phyloP scores from a whole-genome alignment of 768 basidiomycete species.

The Crepidotus variabilis region DNA sequence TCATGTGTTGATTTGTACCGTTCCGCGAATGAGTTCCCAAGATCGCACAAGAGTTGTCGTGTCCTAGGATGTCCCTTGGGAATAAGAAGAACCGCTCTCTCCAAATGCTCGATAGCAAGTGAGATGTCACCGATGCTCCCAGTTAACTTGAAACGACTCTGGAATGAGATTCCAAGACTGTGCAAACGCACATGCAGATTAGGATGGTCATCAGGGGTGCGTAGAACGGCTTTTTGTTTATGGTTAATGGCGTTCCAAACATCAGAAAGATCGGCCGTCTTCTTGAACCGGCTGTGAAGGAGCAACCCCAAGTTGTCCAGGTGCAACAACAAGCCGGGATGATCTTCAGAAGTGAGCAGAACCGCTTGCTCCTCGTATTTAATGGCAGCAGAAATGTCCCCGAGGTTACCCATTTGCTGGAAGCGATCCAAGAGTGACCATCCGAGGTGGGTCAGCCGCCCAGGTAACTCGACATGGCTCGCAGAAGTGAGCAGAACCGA shows the following conservation, averaged over 20 bases:
- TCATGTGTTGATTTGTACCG: slow-evolving; percentile 18
- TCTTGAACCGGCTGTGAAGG: slow-evolving; percentile 12
- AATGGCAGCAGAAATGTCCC: background rate
- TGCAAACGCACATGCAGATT: slow-evolving; percentile 1
- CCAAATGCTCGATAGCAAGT: slow-evolving; percentile 1
- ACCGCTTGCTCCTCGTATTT: slow-evolving; percentile 8
- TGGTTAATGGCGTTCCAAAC: slow-evolving; percentile 11
- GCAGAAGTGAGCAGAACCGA: slow-evolving; percentile 3
- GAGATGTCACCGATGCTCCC: slow-evolving; percentile 19
- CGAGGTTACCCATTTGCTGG: background rate
- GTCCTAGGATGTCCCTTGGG: slow-evolving; percentile 5
- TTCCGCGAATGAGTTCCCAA: slow-evolving; percentile 12
- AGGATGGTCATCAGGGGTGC: slow-evolving; percentile 8
- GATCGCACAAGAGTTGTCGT: slow-evolving; percentile 4
- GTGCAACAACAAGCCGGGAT: background rate
- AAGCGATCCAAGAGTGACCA: background rate
- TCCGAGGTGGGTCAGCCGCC: slow-evolving; percentile 1
- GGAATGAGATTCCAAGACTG: slow-evolving; percentile 10
- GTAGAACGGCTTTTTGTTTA: slow-evolving; percentile 8
- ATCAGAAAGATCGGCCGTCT: slow-evolving; percentile 15
- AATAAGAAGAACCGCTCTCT: background rate
- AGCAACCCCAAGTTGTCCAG: slow-evolving; percentile 9
- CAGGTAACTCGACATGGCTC: background rate
- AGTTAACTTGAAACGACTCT: slow-evolving; percentile 14
- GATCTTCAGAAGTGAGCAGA: background rate